Percentiles rank a stretch among this genome's conserved stretches.
Conservation (phyloP, 306 rosid genomes). For the Castanea crenata region DNA sequence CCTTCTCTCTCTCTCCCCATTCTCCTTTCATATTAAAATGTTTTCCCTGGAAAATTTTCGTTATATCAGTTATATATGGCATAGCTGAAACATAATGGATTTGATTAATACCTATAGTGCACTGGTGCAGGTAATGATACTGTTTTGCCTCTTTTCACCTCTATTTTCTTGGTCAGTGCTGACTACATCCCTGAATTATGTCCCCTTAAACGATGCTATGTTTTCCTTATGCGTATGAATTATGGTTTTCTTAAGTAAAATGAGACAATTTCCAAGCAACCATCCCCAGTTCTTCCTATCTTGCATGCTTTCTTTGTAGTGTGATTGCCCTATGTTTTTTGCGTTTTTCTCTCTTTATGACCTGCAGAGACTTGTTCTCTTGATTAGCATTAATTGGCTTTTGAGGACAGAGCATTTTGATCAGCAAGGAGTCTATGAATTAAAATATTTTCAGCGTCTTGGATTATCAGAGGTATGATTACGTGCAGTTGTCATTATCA, state of each 20-base stretch:
- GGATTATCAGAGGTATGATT: neutral
- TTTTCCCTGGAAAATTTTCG: neutral
- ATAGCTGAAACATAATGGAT: neutral
- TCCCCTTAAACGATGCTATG: neutral
- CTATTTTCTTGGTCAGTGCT: neutral
- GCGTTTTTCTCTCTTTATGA: neutral
- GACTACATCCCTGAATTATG: neutral
- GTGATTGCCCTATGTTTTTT: neutral
- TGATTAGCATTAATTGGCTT: neutral
- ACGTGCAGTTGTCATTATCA: neutral
- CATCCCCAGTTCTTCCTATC: neutral
- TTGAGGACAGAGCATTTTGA: neutral
- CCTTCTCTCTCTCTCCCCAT: neutral
- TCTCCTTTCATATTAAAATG: neutral
- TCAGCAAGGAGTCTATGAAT: neutral
- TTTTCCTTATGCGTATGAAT: neutral
- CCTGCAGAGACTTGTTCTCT: neutral
- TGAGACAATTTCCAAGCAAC: neutral
- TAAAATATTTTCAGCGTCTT: neutral
- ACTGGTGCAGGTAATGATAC: constrained; percentile 1
- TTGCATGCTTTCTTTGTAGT: constrained; percentile 4
- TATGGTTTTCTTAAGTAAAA: neutral
- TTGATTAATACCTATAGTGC: constrained; percentile 12
- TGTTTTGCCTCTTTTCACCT: neutral
- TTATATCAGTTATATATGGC: neutral